Percentiles rank a stretch among this genome's conserved stretches.
These are phyloP conservation scores for Penicillium oxalicum DNA, from an alignment of 2,329 filamentous ascomycete species.

Conservation along the genomic window DNA sequence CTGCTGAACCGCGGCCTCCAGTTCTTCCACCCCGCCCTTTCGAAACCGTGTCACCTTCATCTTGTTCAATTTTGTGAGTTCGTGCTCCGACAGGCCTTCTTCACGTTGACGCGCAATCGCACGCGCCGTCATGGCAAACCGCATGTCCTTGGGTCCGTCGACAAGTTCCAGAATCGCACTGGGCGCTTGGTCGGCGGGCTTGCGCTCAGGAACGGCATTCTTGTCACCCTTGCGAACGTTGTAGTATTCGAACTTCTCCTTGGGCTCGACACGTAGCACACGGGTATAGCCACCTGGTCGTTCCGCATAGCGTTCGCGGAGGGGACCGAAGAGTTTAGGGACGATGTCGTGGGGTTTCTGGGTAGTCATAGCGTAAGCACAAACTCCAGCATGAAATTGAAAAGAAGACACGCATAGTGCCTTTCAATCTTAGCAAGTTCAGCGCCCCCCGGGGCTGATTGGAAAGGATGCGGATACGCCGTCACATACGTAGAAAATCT, in stretches of 20 bases:
- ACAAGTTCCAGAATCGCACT: constrained; percentile 92
- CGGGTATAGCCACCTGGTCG: constrained; percentile 92
- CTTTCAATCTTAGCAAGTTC: too few species aligned
- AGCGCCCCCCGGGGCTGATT: neutral
- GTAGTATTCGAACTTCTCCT: constrained; percentile 47
- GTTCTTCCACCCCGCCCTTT: constrained; percentile 56
- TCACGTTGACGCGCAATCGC: constrained; percentile 60
- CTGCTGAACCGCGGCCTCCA: constrained; percentile 55
- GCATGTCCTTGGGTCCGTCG: constrained; percentile 87
- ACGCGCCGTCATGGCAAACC: constrained; percentile 88
- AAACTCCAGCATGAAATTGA: neutral
- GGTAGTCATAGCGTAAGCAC: neutral
- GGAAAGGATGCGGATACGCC: neutral
- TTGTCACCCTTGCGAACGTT: constrained; percentile 14
- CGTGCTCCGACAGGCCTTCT: constrained; percentile 53
- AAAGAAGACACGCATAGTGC: neutral
- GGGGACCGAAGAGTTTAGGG: constrained; percentile 80
- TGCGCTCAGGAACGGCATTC: constrained; percentile 13
- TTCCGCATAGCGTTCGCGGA: constrained; percentile 69
- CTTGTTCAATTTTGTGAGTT: constrained; percentile 71
- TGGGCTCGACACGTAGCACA: constrained; percentile 83
- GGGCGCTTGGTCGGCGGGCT: constrained; percentile 67
- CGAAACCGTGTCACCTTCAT: constrained; percentile 76
- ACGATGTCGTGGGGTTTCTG: constrained; percentile 46
- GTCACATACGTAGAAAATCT: constrained; percentile 73